Evolutionary conservation across 1,139 yeast genomes (phyloP).

Genomic region (Pichia sp.): DNA sequence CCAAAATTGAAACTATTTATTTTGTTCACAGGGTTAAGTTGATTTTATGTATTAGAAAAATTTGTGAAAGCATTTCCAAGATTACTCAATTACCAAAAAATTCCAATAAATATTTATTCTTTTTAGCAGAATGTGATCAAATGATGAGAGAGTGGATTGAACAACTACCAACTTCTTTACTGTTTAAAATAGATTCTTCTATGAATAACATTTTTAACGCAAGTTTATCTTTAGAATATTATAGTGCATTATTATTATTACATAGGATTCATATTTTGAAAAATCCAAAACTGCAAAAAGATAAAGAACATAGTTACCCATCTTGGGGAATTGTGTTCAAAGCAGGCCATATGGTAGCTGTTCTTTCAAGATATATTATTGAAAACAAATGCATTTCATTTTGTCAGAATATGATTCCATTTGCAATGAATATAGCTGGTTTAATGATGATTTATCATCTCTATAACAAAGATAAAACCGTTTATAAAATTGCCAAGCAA

Average conservation of each 20-base stretch:
- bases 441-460: slow-evolving; percentile 66
- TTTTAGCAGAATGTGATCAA: slow-evolving; percentile 56
- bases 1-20: slow-evolving; percentile 28
- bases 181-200: slow-evolving; percentile 50
- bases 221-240: slow-evolving; percentile 63
- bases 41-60: slow-evolving; percentile 66
- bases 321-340: slow-evolving; percentile 82
- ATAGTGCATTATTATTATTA: slow-evolving; percentile 62
- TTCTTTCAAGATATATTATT: slow-evolving; percentile 65
- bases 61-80: slow-evolving; percentile 23
- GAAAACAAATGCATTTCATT: slow-evolving; percentile 52
- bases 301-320: slow-evolving; percentile 52
- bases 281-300: slow-evolving; percentile 61
- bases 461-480: slow-evolving; percentile 23
- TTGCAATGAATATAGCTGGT: slow-evolving; percentile 55
- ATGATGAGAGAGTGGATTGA: slow-evolving; percentile 78
- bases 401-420: slow-evolving; percentile 54
- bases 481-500: slow-evolving; percentile 20
- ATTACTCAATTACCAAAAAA: slow-evolving; percentile 18
- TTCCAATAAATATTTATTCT: neutral
- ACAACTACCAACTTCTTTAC: slow-evolving; percentile 57
- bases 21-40: slow-evolving; percentile 63
- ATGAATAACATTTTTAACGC: slow-evolving; percentile 53
- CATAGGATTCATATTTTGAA: slow-evolving; percentile 64
- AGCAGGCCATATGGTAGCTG: slow-evolving; percentile 74